These are phyloP conservation scores for Lachnellula subtilissima DNA, from an alignment of 2,329 filamentous ascomycete genomes.

Conservation along the genomic window DNA sequence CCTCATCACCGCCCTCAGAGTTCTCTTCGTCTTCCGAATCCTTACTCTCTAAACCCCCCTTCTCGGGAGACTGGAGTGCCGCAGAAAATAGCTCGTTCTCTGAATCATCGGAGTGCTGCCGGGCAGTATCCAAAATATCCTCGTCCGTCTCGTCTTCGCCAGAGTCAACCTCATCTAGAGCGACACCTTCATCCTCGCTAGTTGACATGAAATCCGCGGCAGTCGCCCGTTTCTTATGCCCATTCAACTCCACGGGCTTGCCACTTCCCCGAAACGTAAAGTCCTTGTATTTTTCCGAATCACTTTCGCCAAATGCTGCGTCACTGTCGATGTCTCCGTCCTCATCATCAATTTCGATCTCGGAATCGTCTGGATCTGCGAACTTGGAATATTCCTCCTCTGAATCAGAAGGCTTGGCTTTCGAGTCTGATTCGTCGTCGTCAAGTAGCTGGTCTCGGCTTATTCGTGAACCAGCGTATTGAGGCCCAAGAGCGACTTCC, in stretches of 20 bases:
- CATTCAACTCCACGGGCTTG: slow-evolving; percentile 39
- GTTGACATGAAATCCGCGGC: slow-evolving; percentile 55
- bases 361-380: slow-evolving; percentile 49
- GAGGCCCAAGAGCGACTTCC: slow-evolving; percentile 63
- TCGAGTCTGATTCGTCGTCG: slow-evolving; percentile 38
- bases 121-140: slow-evolving; percentile 29
- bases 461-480: slow-evolving; percentile 74
- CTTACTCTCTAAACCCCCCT: slow-evolving; percentile 26
- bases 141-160: slow-evolving; percentile 30
- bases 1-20: slow-evolving; percentile 26
- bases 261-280: slow-evolving; percentile 62
- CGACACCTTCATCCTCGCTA: slow-evolving; percentile 33
- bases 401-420: slow-evolving; percentile 36
- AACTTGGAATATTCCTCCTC: slow-evolving; percentile 28
- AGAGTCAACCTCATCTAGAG: slow-evolving; percentile 25
- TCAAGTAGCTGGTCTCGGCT: slow-evolving; percentile 63
- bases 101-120: slow-evolving; percentile 30
- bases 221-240: slow-evolving; percentile 38
- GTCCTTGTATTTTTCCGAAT: slow-evolving; percentile 74
- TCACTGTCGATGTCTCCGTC: slow-evolving; percentile 60
- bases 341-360: slow-evolving; percentile 51
- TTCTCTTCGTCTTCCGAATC: slow-evolving; percentile 33
- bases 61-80: slow-evolving; percentile 17
- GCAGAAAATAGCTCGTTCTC: slow-evolving; percentile 31
- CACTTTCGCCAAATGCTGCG: slow-evolving; percentile 73